Conservation (phyloP, 2,329 filamentous ascomycete genomes). For the Trichoderma atrobrunneum region DNA sequence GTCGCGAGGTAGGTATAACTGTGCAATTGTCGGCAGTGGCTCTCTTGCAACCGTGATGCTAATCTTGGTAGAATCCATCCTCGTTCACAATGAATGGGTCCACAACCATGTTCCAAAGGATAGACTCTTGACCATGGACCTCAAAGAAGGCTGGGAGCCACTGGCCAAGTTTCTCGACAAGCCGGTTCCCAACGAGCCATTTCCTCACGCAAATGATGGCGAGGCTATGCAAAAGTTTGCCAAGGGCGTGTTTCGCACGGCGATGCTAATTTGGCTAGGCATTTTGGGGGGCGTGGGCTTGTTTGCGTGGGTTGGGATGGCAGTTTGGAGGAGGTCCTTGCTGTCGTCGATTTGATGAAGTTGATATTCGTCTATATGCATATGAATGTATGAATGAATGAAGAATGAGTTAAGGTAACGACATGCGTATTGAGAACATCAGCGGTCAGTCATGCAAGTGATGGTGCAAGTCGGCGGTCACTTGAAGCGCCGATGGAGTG, state of each 20-base stretch:
- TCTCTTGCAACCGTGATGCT: neutral
- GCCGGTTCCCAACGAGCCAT: constrained; percentile 28
- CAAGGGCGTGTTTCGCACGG: neutral
- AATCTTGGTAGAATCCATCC: neutral
- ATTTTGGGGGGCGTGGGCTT: neutral
- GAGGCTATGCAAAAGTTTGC: constrained; percentile 17
- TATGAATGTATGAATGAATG: neutral
- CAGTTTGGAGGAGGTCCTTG: neutral
- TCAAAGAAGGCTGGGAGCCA: constrained; percentile 29
- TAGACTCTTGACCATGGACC: constrained; percentile 18
- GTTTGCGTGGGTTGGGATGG: neutral
- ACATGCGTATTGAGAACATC: neutral
- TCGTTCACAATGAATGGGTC: constrained; percentile 16
- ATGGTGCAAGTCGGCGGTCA: neutral
- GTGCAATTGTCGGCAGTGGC: neutral
- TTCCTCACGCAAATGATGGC: constrained; percentile 29
- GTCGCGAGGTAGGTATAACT: neutral
- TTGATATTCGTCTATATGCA: neutral
- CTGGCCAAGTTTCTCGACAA: constrained; percentile 29
- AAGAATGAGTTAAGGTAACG: neutral
- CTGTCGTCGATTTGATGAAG: neutral
- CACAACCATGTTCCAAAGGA: neutral
- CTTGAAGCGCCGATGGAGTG: neutral
- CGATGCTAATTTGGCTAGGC: neutral
- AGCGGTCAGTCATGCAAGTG: neutral